Conservation (phyloP, 768 basidiomycete species). For the Mycena haematopus region DNA sequence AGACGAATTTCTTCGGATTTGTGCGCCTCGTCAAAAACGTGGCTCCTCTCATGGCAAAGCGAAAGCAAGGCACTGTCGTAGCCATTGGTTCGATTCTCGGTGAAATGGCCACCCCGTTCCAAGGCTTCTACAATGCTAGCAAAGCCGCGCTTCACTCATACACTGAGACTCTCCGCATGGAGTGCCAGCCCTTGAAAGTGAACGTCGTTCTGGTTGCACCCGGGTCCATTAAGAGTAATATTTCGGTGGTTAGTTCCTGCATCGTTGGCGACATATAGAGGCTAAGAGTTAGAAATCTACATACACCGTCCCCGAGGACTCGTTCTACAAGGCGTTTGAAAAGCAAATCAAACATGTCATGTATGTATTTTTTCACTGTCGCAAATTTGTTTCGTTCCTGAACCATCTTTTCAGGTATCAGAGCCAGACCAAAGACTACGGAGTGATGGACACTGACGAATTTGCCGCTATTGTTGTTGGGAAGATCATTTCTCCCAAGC, state of each 20-base stretch:
- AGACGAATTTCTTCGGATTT: slow-evolving; percentile 38
- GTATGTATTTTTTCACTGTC: neutral
- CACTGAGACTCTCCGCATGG: slow-evolving; percentile 40
- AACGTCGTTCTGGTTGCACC: slow-evolving; percentile 39
- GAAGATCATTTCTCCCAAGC: slow-evolving; percentile 9
- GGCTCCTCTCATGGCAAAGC: slow-evolving; percentile 38
- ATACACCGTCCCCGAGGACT: slow-evolving; percentile 20
- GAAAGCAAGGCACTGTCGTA: slow-evolving; percentile 38
- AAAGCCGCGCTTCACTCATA: slow-evolving; percentile 40
- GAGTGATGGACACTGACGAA: slow-evolving; percentile 23
- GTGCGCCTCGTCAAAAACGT: slow-evolving; percentile 38
- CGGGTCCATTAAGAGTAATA: slow-evolving; percentile 33
- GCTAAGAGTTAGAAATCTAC: slow-evolving; percentile 13
- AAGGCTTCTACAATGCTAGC: slow-evolving; percentile 38
- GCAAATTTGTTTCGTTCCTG: neutral
- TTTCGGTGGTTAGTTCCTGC: slow-evolving; percentile 17
- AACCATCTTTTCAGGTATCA: slow-evolving; percentile 8
- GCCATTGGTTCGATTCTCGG: slow-evolving; percentile 40
- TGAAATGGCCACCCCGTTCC: slow-evolving; percentile 37
- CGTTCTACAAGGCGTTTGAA: slow-evolving; percentile 17
- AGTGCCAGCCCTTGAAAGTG: slow-evolving; percentile 37
- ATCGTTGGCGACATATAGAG: neutral
- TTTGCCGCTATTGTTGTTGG: slow-evolving; percentile 11
- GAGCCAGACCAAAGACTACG: slow-evolving; percentile 22
- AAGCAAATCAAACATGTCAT: slow-evolving; percentile 23